Base-by-base conservation (phyloP, 2,329 filamentous ascomycete species). In the Aureobasidium subglaciale region DNA sequence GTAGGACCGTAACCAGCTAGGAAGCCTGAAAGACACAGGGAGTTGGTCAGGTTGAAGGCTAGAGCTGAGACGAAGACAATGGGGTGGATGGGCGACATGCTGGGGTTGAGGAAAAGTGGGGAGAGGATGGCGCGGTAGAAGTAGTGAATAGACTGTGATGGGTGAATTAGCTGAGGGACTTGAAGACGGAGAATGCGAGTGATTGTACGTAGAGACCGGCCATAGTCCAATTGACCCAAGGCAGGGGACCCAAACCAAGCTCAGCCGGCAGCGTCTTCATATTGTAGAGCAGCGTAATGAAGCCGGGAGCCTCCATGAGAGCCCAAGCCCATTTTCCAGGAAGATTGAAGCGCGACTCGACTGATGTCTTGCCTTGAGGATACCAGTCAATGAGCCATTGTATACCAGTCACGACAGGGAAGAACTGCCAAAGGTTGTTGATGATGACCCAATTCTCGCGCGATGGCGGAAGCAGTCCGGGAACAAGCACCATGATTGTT, bases 361-460 rank as follows among this genome's bases (percentile, higher is more conserved):
- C 79, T 3, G 90, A 95, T 2, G 91, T 96, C 73, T 97, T 97
- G 69, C 93, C 93, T 76, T 92, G 90, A 49, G 88, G 88, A 70
- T 96, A 93, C 80, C 83, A 96, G 55, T 82, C 79, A n/a, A 79
- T 73, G 56, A 85, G 58, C 85, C 87, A 95, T 82, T 96, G 90
- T 20, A 82, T 50, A 1, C 83, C 79, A 0, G 85, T 43, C 67
- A 78, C 77, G 52, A 79, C 32, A 15, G 77, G 77, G 63, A 79
- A 79, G 65, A 74, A 75, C 60, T 77, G 73, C 70, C 73, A 79
- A 15, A 71, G 58, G 41, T 64, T 71, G 55, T 67, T 68, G 22
- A 77, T 62, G 25, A 73, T 63, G 60, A 77, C 70, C 75, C 76
- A 79, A 45, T 75, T 74, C 67, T 76, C 73, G 41, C 74, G 72